Evolutionary conservation across 805 yeast genomes (phyloP).

Genomic region (Schwanniomyces occidentalis): DNA sequence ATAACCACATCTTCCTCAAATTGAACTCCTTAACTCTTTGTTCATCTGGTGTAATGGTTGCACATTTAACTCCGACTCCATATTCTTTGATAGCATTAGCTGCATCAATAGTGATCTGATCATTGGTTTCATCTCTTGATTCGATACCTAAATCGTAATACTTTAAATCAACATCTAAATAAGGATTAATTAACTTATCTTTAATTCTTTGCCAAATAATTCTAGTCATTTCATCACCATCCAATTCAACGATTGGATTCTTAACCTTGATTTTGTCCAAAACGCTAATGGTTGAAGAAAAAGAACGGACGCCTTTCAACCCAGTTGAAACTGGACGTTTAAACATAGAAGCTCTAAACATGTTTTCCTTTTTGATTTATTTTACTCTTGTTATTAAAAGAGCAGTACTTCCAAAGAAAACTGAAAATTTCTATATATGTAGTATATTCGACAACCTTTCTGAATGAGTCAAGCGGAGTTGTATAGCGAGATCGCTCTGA

Average conservation of each 20-base stretch:
- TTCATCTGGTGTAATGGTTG: constrained; percentile 85
- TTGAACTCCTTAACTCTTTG: constrained; percentile 72
- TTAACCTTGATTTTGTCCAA: constrained; percentile 61
- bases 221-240: constrained; percentile 87
- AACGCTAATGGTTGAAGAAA: constrained; percentile 9
- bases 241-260: constrained; percentile 74
- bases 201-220: constrained; percentile 80
- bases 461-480: too few relatives aligned
- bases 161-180: constrained; percentile 69
- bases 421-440: too few relatives aligned
- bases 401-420: too few relatives aligned
- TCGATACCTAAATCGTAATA: constrained; percentile 73
- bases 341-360: constrained; percentile 12
- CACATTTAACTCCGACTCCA: constrained; percentile 84
- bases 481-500: too few relatives aligned
- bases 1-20: constrained; percentile 79
- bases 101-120: constrained; percentile 73
- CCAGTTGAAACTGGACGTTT: constrained; percentile 7
- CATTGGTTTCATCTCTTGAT: constrained; percentile 69
- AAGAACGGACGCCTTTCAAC: constrained; percentile 10
- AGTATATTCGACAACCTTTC: too few relatives aligned
- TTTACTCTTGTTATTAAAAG: too few relatives aligned
- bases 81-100: constrained; percentile 72
- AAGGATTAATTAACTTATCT: constrained; percentile 65
- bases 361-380: constrained; percentile 3